These are phyloP conservation scores for Diaporthe citri DNA, from an alignment of 2,329 filamentous ascomycete species.

Conservation along the genomic window DNA sequence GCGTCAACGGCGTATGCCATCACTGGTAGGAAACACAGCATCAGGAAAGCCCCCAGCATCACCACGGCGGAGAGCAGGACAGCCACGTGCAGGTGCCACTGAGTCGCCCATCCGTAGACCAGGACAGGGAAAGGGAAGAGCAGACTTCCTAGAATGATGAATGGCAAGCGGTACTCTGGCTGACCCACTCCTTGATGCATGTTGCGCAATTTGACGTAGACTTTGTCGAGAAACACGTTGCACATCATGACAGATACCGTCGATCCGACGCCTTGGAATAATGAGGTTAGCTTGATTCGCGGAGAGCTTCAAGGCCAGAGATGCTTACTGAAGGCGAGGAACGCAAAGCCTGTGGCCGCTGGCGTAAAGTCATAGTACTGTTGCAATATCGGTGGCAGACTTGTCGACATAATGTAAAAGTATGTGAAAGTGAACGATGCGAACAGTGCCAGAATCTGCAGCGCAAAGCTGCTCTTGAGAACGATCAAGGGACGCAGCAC, in stretches of 20 bases:
- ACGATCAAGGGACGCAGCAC: conserved; percentile 61
- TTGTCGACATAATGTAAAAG: conserved; percentile 67
- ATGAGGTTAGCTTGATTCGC: conserved; percentile 37
- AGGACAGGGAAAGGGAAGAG: conserved; percentile 59
- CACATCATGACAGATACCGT: conserved; percentile 60
- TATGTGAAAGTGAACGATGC: conserved; percentile 63
- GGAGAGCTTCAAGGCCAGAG: no score
- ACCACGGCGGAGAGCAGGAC: conserved; percentile 58
- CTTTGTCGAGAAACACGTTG: conserved; percentile 64
- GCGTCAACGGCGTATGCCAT: conserved; percentile 70
- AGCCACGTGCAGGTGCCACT: conserved; percentile 56
- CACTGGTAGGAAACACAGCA: conserved; percentile 62
- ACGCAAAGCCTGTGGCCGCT: conserved; percentile 63
- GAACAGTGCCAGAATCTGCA: conserved; percentile 63
- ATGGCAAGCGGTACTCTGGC: conserved; percentile 68
- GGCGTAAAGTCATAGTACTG: conserved; percentile 63
- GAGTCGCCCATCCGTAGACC: conserved; percentile 65
- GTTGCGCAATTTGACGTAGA: conserved; percentile 63
- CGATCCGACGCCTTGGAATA: conserved; percentile 59
- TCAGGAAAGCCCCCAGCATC: conserved; percentile 59
- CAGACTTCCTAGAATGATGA: conserved; percentile 61
- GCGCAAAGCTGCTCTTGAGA: conserved; percentile 63
- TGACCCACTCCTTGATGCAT: conserved; percentile 54
- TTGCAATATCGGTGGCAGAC: conserved; percentile 63
- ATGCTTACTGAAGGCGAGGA: conserved; percentile 65